Evolutionary conservation across 2,329 filamentous ascomycete species (phyloP).

Genomic region (Verticillium alfalfae): DNA sequence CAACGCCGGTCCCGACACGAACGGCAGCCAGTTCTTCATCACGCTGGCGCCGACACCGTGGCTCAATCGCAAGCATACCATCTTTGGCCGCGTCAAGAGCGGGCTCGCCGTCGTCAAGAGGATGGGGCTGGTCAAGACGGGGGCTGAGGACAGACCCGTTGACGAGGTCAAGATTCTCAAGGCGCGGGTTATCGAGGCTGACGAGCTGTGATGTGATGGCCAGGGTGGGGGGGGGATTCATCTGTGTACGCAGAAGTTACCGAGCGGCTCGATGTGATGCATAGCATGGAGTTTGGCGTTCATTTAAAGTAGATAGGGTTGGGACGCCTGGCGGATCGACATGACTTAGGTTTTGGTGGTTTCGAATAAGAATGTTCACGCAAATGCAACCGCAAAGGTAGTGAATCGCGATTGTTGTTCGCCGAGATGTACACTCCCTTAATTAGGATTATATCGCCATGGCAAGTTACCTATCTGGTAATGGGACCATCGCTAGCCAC

Average conservation of each 20-base stretch:
- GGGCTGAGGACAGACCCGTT: constrained; percentile 69
- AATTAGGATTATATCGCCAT: not conserved
- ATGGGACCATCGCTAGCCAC: too few species aligned
- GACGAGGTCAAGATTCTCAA: constrained; percentile 77
- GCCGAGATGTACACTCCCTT: too few species aligned
- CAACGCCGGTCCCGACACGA: constrained; percentile 87
- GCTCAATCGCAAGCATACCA: constrained; percentile 95
- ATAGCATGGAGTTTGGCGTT: constrained; percentile 10
- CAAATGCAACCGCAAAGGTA: too few species aligned
- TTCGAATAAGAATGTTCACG: not conserved
- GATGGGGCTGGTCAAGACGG: constrained; percentile 84
- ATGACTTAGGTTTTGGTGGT: not conserved
- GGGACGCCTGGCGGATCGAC: too few species aligned
- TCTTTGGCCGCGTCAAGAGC: constrained; percentile 84
- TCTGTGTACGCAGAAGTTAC: too few species aligned
- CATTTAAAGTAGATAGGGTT: too few species aligned
- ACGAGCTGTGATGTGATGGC: constrained; percentile 25
- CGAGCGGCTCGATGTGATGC: not conserved
- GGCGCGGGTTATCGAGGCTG: constrained; percentile 63
- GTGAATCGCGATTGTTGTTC: too few species aligned
- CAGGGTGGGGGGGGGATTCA: not conserved
- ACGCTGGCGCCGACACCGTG: constrained; percentile 91
- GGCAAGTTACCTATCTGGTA: not conserved
- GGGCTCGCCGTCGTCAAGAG: constrained; percentile 81
- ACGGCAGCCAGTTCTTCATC: constrained; percentile 94